Evolutionary conservation across 805 yeast genomes (phyloP).

Genomic region (Starmerella khaoyaiensis): DNA sequence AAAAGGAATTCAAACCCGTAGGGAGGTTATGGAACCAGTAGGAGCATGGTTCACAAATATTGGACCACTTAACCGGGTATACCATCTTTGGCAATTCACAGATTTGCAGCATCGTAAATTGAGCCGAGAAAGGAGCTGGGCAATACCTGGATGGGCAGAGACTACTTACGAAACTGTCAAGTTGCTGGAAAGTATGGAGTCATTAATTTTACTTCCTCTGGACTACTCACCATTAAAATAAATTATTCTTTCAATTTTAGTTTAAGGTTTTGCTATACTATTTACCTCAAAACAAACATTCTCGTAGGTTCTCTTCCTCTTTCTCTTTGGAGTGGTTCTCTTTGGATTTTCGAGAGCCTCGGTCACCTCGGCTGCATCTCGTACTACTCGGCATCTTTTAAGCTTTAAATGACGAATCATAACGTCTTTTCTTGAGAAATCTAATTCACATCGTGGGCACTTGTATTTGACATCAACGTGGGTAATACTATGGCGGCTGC

Average conservation of each 20-base stretch:
- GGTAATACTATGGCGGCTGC: too few relatives aligned
- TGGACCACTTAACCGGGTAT: constrained; percentile 32
- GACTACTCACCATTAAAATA: constrained; percentile 31
- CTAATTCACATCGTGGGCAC: too few relatives aligned
- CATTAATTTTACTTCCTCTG: constrained; percentile 31
- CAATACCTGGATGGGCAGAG: constrained; percentile 35
- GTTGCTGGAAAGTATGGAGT: constrained; percentile 30
- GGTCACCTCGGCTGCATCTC: too few relatives aligned
- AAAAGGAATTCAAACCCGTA: constrained; percentile 32
- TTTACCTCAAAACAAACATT: too few relatives aligned
- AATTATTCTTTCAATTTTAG: not conserved
- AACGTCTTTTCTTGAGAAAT: too few relatives aligned
- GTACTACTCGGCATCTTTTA: too few relatives aligned
- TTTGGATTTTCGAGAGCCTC: too few relatives aligned
- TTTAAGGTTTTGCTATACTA: too few relatives aligned
- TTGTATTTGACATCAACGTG: too few relatives aligned
- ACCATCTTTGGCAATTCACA: constrained; percentile 35
- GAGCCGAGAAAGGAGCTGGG: constrained; percentile 34
- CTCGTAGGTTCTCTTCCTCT: not conserved
- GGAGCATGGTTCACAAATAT: constrained; percentile 36
- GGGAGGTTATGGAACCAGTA: constrained; percentile 37
- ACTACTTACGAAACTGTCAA: constrained; percentile 34
- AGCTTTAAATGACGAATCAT: too few relatives aligned
- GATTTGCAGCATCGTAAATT: constrained; percentile 33
- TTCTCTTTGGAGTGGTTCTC: not conserved